Evolutionary conservation across 306 rosid species (phyloP), one percentile per base, ranked within the genome.

Genomic region (Medicago arabica): DNA sequence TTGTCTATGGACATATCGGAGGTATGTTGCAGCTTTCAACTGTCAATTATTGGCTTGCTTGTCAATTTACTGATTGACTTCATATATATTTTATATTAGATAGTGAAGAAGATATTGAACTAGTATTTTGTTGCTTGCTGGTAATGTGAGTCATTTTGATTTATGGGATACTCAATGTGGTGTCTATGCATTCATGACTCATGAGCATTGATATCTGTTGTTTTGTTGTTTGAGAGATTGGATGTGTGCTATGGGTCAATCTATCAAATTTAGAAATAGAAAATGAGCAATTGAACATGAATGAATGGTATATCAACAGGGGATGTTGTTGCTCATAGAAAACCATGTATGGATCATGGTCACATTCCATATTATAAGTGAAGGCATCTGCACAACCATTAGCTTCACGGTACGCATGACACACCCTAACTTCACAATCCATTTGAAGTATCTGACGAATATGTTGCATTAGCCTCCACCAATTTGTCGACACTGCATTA

Each of bases 11-110:
- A 15, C 54, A 53, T 15, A 7, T 14, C n/a, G 43, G 18, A 51
- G n/a, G 15, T 4, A 13, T 36, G 66, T 57, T 66, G 79, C 70
- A 76, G 16, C 10, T 57, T 34, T 62, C 44, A 46, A 43, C 46
- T 64, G 1, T 11, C 41, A 23, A 63, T 69, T 60, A 19, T 17
- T 34, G 50, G 41, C 61, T 74, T 28, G 4, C 31, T 28, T 59
- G 55, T 17, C 25, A 23, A 13, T 6, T 40, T 28, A 58, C 63
- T 47, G 40, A 67, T 54, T 16, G 25, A 39, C 70, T 19, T 15
- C n/a, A 50, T 8, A 12, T 6, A 25, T 21, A 21, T 17, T 2
- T 11, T 50, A 50, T 57, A 28, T 28, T 60, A 65, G 49, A 65
- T 6, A 58, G 4, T 58, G 15, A 23, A 12, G 2, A 1, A 23